Evolutionary conservation across 768 basidiomycete genomes (phyloP), one percentile per base, ranked within the genome.

Genomic region (Mycena kentingensis): DNA sequence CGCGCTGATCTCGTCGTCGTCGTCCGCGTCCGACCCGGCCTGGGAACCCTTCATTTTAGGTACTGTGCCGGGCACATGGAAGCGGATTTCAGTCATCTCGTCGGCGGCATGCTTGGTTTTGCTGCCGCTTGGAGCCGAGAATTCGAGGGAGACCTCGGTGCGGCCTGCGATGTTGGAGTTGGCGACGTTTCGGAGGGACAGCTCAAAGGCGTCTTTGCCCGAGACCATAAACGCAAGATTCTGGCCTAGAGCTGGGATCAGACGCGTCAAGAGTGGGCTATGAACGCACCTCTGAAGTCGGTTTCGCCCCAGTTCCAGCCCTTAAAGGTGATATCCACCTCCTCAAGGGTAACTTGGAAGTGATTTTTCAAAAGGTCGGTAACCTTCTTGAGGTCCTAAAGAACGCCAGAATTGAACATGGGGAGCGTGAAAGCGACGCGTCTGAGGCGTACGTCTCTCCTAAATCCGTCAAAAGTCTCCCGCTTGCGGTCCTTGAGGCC

Each of bases 301-400:
- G 92, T 90, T 26, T 87, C 82, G 4, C 97, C 97, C 97, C 97
- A 98, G 68, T 99, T 98, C 93, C 93, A 98, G 1, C 97, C 97
- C 66, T 91, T 94, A 67, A 95, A 83, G 12, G 90, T 86, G 16
- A 85, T 78, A 59, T 99, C 97, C 67, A 85, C 86, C 4, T 79
- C 81, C 67, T 98, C 97, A 21, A 98, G 75, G 3, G 88, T 83
- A 52, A 96, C 75, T 36, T 80, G 82, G 72, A 93, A 98, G 70
- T 93, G 84, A 55, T 89, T 90, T 70, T 96, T 95, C 59, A 97
- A 71, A 36, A 95, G 67, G 45, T 79, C 73, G 4, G 85, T 75
- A n/a, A 98, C 66, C 57, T 86, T 88, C 52, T 98, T 97, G 52
- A 92, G 88, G 68, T 99, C 96, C 92, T 97, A 63, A 22, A 46